Percentiles rank a stretch among this genome's conserved stretches.
Evolutionary conservation across 23 red algal species (phyloP).

Genomic region (Gracilaria domingensis): DNA sequence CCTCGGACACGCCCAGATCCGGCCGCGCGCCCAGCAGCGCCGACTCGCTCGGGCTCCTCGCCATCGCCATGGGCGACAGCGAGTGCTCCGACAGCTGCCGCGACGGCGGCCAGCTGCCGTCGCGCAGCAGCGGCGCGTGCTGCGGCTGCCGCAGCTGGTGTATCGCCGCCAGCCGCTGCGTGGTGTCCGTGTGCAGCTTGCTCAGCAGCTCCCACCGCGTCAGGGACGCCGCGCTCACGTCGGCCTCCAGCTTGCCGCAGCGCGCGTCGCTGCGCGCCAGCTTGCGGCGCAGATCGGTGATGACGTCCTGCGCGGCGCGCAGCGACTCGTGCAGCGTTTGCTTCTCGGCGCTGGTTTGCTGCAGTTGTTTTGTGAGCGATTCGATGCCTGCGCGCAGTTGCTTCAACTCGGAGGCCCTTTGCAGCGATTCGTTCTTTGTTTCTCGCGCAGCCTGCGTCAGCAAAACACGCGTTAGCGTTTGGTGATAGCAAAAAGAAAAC

Average conservation of each 20-base stretch:
- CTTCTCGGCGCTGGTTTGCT: not conserved
- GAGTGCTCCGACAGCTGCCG: not conserved
- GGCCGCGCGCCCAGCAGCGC: not conserved
- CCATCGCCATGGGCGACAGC: not conserved
- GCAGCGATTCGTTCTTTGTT: conserved; percentile 18
- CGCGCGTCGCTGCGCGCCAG: conserved; percentile 39
- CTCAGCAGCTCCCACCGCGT: conserved; percentile 32
- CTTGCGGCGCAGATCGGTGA: conserved; percentile 7
- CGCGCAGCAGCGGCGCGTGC: not conserved
- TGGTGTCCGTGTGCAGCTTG: conserved; percentile 39
- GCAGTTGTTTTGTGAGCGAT: not conserved
- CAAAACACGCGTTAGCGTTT: not conserved
- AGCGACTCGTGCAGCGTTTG: not conserved
- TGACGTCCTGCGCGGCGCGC: not conserved
- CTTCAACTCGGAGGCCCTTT: conserved; percentile 23
- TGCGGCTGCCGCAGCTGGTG: conserved; percentile 14
- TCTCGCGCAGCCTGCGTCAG: conserved; percentile 14
- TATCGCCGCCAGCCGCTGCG: conserved; percentile 25
- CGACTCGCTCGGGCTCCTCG: conserved; percentile 25
- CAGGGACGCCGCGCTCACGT: conserved; percentile 20
- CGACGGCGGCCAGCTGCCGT: not conserved
- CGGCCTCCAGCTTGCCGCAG: conserved; percentile 1
- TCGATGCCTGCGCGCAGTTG: conserved; percentile 2
- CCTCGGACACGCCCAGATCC: conserved; percentile 19
- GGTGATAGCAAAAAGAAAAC: no score